phyloP scores from a whole-genome alignment of 2,329 filamentous ascomycete genomes.

The Calonectria hawksworthii region DNA sequence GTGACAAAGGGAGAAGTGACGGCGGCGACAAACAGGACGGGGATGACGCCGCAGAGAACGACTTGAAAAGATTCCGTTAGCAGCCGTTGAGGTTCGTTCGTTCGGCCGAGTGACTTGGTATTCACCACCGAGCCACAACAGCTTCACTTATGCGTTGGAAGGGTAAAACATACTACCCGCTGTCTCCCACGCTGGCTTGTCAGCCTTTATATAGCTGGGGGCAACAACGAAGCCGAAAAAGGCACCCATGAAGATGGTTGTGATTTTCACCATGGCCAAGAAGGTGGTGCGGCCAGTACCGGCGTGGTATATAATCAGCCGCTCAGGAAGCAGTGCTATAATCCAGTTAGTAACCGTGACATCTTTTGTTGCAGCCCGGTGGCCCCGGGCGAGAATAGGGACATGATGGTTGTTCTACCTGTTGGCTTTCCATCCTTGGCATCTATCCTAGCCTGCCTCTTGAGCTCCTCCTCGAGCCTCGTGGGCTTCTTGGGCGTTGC shows the following conservation, averaged over 20 bases:
- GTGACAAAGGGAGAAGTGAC: conserved; percentile 79
- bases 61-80: conserved; percentile 56
- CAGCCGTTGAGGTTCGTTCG: neutral
- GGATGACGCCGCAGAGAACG: conserved; percentile 71
- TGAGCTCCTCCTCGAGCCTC: conserved; percentile 44
- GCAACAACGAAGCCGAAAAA: conserved; percentile 76
- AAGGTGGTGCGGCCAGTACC: conserved; percentile 77
- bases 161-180: conserved; percentile 53
- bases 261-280: conserved; percentile 78
- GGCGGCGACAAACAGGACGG: conserved; percentile 75
- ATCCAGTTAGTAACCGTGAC: neutral
- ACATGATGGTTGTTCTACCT: conserved; percentile 29
- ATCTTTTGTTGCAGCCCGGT: neutral
- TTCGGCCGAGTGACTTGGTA: neutral
- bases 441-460: conserved; percentile 45
- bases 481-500: conserved; percentile 25
- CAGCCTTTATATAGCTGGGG: conserved; percentile 67
- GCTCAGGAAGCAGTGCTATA: conserved; percentile 60
- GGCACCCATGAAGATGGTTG: conserved; percentile 77
- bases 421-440: conserved; percentile 36
- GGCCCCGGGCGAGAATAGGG: neutral
- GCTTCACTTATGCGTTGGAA: neutral
- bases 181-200: conserved; percentile 53
- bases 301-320: conserved; percentile 81
- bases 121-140: neutral